These are phyloP conservation scores for Babjeviella inositovora DNA, from an alignment of 805 yeast genomes.

Conservation along the genomic window DNA sequence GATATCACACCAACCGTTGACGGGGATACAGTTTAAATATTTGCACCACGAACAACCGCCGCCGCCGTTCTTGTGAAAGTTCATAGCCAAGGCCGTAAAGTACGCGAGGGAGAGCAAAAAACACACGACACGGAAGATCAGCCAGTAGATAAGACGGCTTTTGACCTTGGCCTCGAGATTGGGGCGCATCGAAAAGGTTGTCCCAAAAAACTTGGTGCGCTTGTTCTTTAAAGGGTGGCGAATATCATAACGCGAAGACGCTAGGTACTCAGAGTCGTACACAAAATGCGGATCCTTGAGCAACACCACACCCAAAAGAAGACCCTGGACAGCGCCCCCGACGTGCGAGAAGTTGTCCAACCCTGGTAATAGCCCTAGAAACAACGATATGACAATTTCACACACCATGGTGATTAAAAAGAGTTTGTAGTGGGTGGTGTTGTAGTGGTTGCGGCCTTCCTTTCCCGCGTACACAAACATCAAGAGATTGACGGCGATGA, in stretches of 20 bases:
- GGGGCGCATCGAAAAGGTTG: slow-evolving; percentile 6
- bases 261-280: too few relatives aligned
- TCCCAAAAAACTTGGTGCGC: slow-evolving; percentile 5
- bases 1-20: slow-evolving; percentile 51
- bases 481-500: slow-evolving; percentile 44
- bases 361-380: slow-evolving; percentile 56
- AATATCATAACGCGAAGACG: slow-evolving; percentile 6
- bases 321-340: slow-evolving; percentile 58
- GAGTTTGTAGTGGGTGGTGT: slow-evolving; percentile 25
- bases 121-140: slow-evolving; percentile 23
- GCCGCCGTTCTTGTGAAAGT: slow-evolving; percentile 30
- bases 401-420: slow-evolving; percentile 28
- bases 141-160: slow-evolving; percentile 33
- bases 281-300: slow-evolving; percentile 39
- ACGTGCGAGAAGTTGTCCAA: slow-evolving; percentile 62
- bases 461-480: slow-evolving; percentile 36
- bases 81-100: slow-evolving; percentile 28
- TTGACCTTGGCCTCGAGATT: slow-evolving; percentile 11
- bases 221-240: slow-evolving; percentile 8
- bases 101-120: slow-evolving; percentile 29
- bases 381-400: slow-evolving; percentile 44
- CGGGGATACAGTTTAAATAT: slow-evolving; percentile 55
- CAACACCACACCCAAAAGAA: slow-evolving; percentile 28
- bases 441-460: slow-evolving; percentile 25
- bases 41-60: slow-evolving; percentile 57